Percentiles rank a stretch among this genome's conserved stretches.
Conservation (phyloP, 495 filamentous ascomycete species). For the Trichoderma parareesei region DNA sequence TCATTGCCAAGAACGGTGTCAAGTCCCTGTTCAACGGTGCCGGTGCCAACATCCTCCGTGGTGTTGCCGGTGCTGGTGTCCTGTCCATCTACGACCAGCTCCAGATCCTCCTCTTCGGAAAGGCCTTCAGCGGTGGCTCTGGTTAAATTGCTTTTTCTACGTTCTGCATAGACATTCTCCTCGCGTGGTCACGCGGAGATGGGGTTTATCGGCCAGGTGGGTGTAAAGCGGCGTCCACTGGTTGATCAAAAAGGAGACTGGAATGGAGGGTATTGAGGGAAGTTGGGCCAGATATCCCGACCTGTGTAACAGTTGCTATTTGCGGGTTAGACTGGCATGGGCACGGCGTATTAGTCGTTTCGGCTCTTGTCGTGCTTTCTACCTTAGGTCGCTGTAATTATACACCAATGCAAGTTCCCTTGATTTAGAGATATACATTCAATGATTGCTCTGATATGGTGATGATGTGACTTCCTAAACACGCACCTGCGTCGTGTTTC, state of each 20-base stretch:
- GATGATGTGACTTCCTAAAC: background rate
- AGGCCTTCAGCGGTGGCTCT: slow-evolving; percentile 94
- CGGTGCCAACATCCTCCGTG: slow-evolving; percentile 99
- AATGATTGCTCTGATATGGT: background rate
- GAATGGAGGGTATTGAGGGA: slow-evolving; percentile 28
- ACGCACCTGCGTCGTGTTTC: background rate
- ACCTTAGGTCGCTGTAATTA: slow-evolving; percentile 47
- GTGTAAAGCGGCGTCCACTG: slow-evolving; percentile 27
- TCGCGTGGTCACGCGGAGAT: background rate
- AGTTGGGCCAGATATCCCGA: slow-evolving; percentile 13
- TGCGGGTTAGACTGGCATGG: slow-evolving; percentile 14
- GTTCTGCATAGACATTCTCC: slow-evolving; percentile 24
- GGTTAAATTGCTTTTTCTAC: slow-evolving; percentile 48
- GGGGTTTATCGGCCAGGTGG: slow-evolving; percentile 7
- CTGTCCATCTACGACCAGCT: slow-evolving; percentile 99
- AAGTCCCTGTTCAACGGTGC: slow-evolving; percentile 99
- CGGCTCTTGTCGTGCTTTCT: slow-evolving; percentile 20
- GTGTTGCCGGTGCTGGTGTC: slow-evolving; percentile 99
- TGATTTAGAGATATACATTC: slow-evolving; percentile 8
- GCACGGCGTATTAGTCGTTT: slow-evolving; percentile 13
- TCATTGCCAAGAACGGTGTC: slow-evolving; percentile 92
- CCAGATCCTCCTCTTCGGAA: slow-evolving; percentile 97
- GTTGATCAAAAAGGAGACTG: slow-evolving; percentile 23
- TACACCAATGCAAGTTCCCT: slow-evolving; percentile 48
- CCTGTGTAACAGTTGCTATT: slow-evolving; percentile 8